Evolutionary conservation across 2,329 filamentous ascomycete genomes (phyloP), one percentile per base, ranked within the genome.

Genomic region (Periconia sp.): DNA sequence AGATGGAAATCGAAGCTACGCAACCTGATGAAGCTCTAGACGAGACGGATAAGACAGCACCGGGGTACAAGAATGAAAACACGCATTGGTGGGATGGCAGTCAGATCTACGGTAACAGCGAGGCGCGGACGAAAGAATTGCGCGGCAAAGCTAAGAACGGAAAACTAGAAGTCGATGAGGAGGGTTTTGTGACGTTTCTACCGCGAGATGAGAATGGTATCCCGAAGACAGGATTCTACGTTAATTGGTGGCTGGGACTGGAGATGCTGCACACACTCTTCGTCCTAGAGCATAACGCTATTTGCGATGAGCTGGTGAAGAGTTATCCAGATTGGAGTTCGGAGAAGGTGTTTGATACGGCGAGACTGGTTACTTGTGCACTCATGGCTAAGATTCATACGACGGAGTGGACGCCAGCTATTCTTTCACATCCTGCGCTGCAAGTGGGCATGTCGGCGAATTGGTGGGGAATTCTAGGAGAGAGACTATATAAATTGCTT

Each of bases 301-400:
- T 77, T 28, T 76, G 73, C 40, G 71, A 72, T 29, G 61, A 57
- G 33, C 57, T 77, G 2, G 54, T 58, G 13, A 50, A 55, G 16
- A 52, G 57, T 0, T 61, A 76, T 47, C 70, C 74, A 1, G 51
- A 59, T 18, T 73, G 68, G 70, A 66, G 56, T 1, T 57, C 53
- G 3, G 73, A 76, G 32, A 60, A 73, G 42, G 61, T 76, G 19
- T 76, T 77, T 38, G 73, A 77, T 52, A 75, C 68, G 18, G 74
- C 73, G 2, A 58, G 73, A 1, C 63, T 77, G 1, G 63, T 76
- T 16, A 77, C 75, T 47, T 74, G 68, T 34, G 73, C 73, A 0
- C 57, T 78, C 7, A 76, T 77, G 73, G 74, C 75, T 4, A 78
- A 78, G 56, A 77, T 78, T 29, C 74, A 78, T 47, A 77, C 75